Evolutionary conservation across 176 grass and related monocot species (phyloP).

Genomic region (Ensete ventricosum): DNA sequence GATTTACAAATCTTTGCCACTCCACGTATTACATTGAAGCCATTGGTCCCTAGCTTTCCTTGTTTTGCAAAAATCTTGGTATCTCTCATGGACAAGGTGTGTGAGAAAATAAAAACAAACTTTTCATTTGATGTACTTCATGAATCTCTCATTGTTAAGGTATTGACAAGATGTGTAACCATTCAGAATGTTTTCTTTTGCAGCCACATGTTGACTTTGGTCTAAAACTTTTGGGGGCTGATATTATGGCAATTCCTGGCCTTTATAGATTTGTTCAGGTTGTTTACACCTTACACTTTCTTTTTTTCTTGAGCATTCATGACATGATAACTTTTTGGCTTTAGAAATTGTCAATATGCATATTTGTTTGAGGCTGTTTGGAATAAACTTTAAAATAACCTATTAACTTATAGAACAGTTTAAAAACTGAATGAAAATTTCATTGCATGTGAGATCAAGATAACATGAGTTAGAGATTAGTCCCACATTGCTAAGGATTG

Average conservation of each 20-base stretch:
- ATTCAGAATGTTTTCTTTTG: conserved; percentile 31
- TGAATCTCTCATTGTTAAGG: not conserved
- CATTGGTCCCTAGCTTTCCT: conserved; percentile 74
- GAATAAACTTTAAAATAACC: too few relatives aligned
- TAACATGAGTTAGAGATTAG: too few relatives aligned
- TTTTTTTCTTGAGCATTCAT: not conserved
- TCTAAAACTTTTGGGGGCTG: conserved; percentile 80
- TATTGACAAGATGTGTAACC: not conserved
- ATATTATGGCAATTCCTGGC: conserved; percentile 96
- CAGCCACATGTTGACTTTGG: conserved; percentile 99
- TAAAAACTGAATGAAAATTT: too few relatives aligned
- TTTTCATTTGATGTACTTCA: not conserved
- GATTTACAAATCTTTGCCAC: conserved; percentile 90
- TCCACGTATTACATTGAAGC: conserved; percentile 87
- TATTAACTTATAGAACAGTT: too few relatives aligned
- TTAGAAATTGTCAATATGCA: too few relatives aligned
- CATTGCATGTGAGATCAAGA: too few relatives aligned
- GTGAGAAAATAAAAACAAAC: conserved; percentile 6
- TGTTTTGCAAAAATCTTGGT: conserved; percentile 87
- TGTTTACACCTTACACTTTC: not conserved
- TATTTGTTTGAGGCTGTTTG: too few relatives aligned
- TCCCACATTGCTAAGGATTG: too few relatives aligned
- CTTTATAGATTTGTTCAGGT: conserved; percentile 53
- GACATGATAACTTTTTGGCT: too few relatives aligned
- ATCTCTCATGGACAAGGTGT: conserved; percentile 94